phyloP scores from a whole-genome alignment of 306 rosid species.

The Fragaria vesca region DNA sequence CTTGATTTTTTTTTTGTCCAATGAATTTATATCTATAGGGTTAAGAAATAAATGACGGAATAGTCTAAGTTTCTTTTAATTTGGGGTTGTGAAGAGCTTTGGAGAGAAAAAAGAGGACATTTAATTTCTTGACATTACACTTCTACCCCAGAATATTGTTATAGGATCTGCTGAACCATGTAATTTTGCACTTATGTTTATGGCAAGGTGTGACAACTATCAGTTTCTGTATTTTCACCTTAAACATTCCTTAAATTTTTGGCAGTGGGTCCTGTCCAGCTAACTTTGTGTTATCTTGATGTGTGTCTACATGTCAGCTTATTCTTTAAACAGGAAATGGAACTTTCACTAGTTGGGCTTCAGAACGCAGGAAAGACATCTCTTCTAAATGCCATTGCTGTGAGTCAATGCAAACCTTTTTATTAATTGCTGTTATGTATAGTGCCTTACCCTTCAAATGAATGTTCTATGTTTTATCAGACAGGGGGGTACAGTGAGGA shows the following conservation, averaged over 20 bases:
- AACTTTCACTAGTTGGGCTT: slow-evolving; percentile 91
- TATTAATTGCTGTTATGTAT: slow-evolving; percentile 4
- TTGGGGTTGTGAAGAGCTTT: not conserved
- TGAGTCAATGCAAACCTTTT: slow-evolving; percentile 46
- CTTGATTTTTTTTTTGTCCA: not conserved
- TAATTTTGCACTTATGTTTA: not conserved
- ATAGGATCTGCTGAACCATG: not conserved
- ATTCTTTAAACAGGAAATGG: slow-evolving; percentile 97
- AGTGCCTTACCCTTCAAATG: slow-evolving; percentile 26
- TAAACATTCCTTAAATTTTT: not conserved
- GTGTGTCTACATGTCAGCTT: slow-evolving; percentile 45
- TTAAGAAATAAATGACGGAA: not conserved
- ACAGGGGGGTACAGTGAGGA: slow-evolving; percentile 94
- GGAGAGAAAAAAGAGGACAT: not conserved
- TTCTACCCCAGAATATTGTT: not conserved
- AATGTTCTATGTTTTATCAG: slow-evolving; percentile 44
- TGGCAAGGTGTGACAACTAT: not conserved
- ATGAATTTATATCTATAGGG: not conserved
- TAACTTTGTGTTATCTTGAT: slow-evolving; percentile 12
- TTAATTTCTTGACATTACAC: not conserved
- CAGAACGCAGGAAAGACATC: slow-evolving; percentile 96
- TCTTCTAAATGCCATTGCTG: slow-evolving; percentile 87
- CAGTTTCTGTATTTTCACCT: not conserved
- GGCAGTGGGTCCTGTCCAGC: not conserved
- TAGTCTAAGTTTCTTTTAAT: no score